Base-by-base conservation (phyloP, 768 basidiomycete genomes). In the Rhizopogon salebrosus region DNA sequence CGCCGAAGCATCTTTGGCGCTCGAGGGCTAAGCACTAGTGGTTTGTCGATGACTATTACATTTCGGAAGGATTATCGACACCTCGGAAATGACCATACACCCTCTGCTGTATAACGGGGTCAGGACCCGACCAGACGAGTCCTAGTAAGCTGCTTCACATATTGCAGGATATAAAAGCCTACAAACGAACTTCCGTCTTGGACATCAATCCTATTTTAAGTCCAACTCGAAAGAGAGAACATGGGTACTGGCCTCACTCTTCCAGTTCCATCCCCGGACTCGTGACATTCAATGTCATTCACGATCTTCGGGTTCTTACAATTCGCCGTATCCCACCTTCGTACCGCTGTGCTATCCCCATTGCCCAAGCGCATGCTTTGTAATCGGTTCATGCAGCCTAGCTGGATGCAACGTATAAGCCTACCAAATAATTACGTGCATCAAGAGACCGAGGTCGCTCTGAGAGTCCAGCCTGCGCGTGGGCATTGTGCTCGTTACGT, bases 361-460 rank as follows among this genome's bases (percentile, higher is more conserved):
- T 67, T 54, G 53, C 59, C 7, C 66, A 62, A 8, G 45, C 68
- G 37, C 69, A 67, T 16, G 53, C 39, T 10, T 24, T 60, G 2
- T 35, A 69, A 66, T 38, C 29, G 56, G 16, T 54, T 72, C 49
- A 54, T 56, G 7, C 68, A 60, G 43, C 68, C 70, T 1, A 49
- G 48, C 10, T 73, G 72, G 72, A 58, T 70, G 56, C 34, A 37
- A 13, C 57, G 41, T 22, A 61, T 45, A n/a, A 53, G 60, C 6
- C 49, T 69, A 18, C 51, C 63, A 1, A 6, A 57, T 3, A 48
- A 58, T 41, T 31, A 56, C 22, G 51, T 54, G 2, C 36, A 60
- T 29, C 34, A 39, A 40, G 27, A 57, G 41, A 35, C 51, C 64
- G 41, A 22, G 48, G 43, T 43, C 5, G n/a, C 52, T 1, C 36